Base-by-base conservation (phyloP, 2,329 filamentous ascomycete species). In the Calonectria hawksworthii region DNA sequence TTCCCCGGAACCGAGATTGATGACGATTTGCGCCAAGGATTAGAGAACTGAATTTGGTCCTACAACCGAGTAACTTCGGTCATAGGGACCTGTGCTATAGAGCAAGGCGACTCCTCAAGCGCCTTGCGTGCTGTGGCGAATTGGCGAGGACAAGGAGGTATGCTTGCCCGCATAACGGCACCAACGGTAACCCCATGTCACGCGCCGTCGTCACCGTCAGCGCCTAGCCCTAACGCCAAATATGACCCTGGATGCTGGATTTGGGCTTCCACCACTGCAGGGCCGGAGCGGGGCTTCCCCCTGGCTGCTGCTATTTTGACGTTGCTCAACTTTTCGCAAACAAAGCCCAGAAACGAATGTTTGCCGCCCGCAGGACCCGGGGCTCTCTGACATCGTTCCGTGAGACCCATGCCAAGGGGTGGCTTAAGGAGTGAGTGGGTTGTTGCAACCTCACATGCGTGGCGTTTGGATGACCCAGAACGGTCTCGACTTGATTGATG, bases 31-130 rank as follows among this genome's bases (percentile, higher is more conserved):
- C 32, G 16, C 47, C 47, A 74, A 72, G 70, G 72, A 69, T 75
- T 65, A 73, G 65, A 73, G 16, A 56, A 71, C 70, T 63, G 63
- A 59, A 79, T 74, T 52, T 74, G 74, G 79, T 63, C 73, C 65
- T 50, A 75, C 28, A 74, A 52, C 75, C 78, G 76, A 70, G 36
- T 44, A 71, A 51, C 52, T 61, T n/a, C 34, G 52, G 54, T 61
- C 69, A 70, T 70, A 80, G 76, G 75, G 73, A 74, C 44, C 61
- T 61, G 38, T 70, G 61, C 61, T 51, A 69, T 30, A 47, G 51
- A 56, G 44, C 21, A 74, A 47, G 52, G 34, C 50, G 36, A 34
- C 41, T 30, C 23, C 41, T 30, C 16, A 41, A 28, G 56, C 56
- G 34, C 56, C 56, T 30, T 50, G 38, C 28, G 50, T 34, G 54